phyloP scores from a whole-genome alignment of 1,284 basidiomycete genomes.

The Ganoderma meredithae region DNA sequence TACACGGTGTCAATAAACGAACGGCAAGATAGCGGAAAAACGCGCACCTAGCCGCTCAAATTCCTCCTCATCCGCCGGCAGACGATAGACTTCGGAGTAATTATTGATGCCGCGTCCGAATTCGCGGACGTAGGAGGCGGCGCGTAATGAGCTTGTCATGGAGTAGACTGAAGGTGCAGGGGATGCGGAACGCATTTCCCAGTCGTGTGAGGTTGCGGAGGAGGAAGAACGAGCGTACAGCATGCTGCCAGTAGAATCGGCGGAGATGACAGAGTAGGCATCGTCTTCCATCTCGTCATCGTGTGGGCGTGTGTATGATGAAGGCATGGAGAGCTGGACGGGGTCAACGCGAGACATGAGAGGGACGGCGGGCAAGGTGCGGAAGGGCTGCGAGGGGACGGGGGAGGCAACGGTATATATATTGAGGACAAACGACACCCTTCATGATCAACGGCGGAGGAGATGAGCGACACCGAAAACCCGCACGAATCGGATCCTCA shows the following conservation, averaged over 20 bases:
- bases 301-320: conserved; percentile 29
- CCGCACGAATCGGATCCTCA: conserved; percentile 37
- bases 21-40: conserved; percentile 5
- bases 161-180: conserved; percentile 74
- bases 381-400: conserved; percentile 18
- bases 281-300: conserved; percentile 38
- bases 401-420: conserved; percentile 29
- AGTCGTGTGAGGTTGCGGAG: conserved; percentile 52
- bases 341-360: conserved; percentile 14
- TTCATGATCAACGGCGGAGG: conserved; percentile 34
- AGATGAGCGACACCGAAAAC: conserved; percentile 33
- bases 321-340: conserved; percentile 26
- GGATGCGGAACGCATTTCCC: conserved; percentile 63
- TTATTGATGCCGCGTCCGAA: conserved; percentile 76
- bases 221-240: conserved; percentile 49
- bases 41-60: conserved; percentile 67
- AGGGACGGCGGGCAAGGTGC: conserved; percentile 24
- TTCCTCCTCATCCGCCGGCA: conserved; percentile 82
- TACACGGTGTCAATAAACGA: conserved; percentile 5
- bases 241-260: conserved; percentile 35
- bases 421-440: conserved; percentile 26
- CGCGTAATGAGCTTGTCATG: conserved; percentile 66
- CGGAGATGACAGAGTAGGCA: conserved; percentile 47
- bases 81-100: conserved; percentile 77
- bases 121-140: conserved; percentile 66